Conservation (phyloP, 2,329 filamentous ascomycete genomes). For the Colletotrichum cordylinicola region DNA sequence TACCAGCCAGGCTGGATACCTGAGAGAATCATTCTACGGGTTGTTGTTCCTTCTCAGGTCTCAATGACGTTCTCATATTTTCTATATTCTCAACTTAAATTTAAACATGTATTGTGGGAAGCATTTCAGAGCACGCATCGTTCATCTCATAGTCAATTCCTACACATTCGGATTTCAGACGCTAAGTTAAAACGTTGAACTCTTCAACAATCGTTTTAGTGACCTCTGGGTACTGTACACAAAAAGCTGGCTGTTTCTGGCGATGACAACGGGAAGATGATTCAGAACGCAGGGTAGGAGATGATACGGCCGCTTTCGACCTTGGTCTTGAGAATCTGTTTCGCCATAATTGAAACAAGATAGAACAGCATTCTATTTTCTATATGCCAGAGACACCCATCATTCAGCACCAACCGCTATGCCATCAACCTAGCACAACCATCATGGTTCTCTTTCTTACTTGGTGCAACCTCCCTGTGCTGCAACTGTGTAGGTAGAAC, state of each 20-base stretch:
- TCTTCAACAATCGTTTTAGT: background rate
- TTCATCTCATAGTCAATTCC: background rate
- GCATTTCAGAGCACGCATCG: no score
- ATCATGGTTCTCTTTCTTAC: background rate
- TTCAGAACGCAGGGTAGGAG: background rate
- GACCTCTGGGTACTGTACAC: background rate
- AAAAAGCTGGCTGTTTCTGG: background rate
- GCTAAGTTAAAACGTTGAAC: background rate
- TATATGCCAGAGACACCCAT: background rate
- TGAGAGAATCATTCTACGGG: background rate
- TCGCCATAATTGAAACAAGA: background rate
- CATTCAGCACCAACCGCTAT: background rate
- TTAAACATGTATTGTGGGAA: fast-evolving
- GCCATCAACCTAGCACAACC: background rate
- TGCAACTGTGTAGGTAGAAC: background rate
- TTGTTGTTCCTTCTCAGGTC: no score
- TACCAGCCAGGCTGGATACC: no score
- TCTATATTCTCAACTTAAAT: no score
- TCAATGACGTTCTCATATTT: no score
- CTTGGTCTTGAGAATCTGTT: background rate
- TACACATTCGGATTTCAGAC: fast-evolving
- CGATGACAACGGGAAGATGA: background rate
- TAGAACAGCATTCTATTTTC: background rate
- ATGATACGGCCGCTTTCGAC: background rate
- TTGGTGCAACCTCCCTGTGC: background rate